Percentiles rank a stretch among this genome's conserved stretches.
phyloP scores from a whole-genome alignment of 1,284 basidiomycete genomes.

The Cryptococcus sp. region DNA sequence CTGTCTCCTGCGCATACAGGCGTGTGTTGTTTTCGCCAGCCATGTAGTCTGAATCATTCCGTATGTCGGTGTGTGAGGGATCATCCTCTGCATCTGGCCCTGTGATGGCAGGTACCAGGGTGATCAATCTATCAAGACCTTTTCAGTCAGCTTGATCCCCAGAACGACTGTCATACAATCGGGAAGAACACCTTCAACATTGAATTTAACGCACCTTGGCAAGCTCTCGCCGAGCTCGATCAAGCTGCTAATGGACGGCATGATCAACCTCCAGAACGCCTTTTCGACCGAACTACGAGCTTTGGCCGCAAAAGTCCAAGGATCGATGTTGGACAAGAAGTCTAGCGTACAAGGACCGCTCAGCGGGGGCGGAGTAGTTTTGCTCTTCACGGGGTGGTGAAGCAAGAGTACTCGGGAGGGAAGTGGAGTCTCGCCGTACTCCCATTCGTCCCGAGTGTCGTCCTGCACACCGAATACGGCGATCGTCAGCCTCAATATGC shows the following conservation, averaged over 20 bases:
- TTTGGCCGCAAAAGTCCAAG: not conserved
- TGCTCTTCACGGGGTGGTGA: slow-evolving; percentile 11
- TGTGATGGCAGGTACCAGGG: not conserved
- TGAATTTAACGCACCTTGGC: too few relatives aligned
- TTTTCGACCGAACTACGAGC: not conserved
- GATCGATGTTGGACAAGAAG: not conserved
- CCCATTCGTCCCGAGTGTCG: not conserved
- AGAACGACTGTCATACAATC: not conserved
- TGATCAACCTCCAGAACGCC: not conserved
- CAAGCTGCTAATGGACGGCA: not conserved
- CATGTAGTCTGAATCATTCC: not conserved
- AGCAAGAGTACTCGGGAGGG: slow-evolving; percentile 17
- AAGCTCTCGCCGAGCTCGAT: not conserved
- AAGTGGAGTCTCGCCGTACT: slow-evolving; percentile 13
- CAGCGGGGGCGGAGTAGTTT: not conserved
- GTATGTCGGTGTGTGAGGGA: not conserved
- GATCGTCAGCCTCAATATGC: too few relatives aligned
- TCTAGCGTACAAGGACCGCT: not conserved
- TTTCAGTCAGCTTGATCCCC: not conserved
- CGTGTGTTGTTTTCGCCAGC: not conserved
- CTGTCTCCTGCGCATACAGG: slow-evolving; percentile 16
- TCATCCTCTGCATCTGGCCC: not conserved
- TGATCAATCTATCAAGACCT: not conserved
- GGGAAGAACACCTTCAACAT: too few relatives aligned
- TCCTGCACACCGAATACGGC: not conserved